Evolutionary conservation across 805 yeast species (phyloP).

Genomic region (Kodamaea jinghongensis): DNA sequence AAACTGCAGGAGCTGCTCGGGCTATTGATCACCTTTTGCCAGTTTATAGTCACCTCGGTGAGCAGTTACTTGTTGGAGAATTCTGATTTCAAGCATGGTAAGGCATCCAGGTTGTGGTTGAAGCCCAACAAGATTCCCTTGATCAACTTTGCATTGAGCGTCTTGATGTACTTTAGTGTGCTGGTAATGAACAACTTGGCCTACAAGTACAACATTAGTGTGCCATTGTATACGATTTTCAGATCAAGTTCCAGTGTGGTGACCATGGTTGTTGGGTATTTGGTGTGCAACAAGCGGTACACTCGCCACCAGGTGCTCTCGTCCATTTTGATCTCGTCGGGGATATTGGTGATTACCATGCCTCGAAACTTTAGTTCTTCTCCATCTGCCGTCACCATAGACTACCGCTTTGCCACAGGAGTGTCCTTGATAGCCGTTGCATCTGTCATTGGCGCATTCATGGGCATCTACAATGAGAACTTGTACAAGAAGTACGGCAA

Average conservation of each 20-base stretch:
- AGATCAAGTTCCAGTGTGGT: slow-evolving; percentile 63
- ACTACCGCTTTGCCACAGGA: slow-evolving; percentile 28
- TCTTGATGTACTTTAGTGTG: slow-evolving; percentile 48
- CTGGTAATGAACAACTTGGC: slow-evolving; percentile 58
- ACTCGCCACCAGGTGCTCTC: slow-evolving; percentile 45
- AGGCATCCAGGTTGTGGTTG: slow-evolving; percentile 25
- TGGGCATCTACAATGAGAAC: slow-evolving; percentile 56
- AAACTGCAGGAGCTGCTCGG: slow-evolving; percentile 37
- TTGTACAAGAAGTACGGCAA: slow-evolving; percentile 50
- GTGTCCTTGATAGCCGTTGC: slow-evolving; percentile 43
- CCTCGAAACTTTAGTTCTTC: slow-evolving; percentile 6
- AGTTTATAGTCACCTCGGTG: slow-evolving; percentile 39
- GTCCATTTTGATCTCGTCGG: slow-evolving; percentile 51
- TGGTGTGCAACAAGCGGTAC: slow-evolving; percentile 46
- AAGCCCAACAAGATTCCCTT: slow-evolving; percentile 40
- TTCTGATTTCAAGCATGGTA: slow-evolving; percentile 20
- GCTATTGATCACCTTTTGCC: slow-evolving; percentile 53
- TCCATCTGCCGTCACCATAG: slow-evolving; percentile 5
- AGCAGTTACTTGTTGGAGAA: slow-evolving; percentile 34
- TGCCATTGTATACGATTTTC: slow-evolving; percentile 66
- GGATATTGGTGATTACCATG: slow-evolving; percentile 46
- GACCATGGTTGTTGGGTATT: slow-evolving; percentile 55
- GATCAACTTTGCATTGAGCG: slow-evolving; percentile 43
- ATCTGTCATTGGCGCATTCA: slow-evolving; percentile 51
- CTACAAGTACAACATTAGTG: slow-evolving; percentile 53